Conservation (phyloP, 257 asterid genomes). For the Craterostigma plantagineum region DNA sequence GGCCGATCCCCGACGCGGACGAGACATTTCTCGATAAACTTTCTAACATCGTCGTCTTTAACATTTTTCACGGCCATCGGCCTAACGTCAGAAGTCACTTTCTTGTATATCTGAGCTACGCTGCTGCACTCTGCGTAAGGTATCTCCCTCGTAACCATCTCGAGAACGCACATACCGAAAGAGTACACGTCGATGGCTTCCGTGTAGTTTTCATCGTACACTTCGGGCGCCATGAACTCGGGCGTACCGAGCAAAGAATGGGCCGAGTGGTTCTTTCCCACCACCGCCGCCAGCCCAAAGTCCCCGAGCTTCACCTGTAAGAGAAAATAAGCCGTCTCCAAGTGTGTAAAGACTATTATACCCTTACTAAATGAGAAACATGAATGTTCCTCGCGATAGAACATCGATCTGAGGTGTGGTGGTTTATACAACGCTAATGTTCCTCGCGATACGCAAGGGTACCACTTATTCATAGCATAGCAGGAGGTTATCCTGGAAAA, state of each 20-base stretch:
- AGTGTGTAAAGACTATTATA: too few relatives aligned
- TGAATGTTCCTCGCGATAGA: background rate
- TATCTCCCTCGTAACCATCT: background rate
- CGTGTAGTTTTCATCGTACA: conserved; percentile 3
- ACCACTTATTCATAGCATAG: background rate
- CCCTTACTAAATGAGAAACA: too few relatives aligned
- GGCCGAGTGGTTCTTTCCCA: background rate
- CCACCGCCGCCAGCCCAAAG: background rate
- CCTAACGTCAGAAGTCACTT: background rate
- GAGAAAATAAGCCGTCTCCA: background rate
- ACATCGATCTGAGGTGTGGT: too few relatives aligned
- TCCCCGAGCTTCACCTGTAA: conserved; percentile 2
- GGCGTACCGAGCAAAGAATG: conserved; percentile 1
- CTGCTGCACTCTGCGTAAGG: background rate
- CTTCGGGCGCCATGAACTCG: background rate
- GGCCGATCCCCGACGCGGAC: background rate
- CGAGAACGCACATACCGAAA: background rate
- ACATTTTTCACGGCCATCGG: background rate
- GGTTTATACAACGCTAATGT: background rate
- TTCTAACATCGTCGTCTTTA: background rate
- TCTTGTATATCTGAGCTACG: conserved; percentile 2
- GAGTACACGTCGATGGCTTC: conserved; percentile 1
- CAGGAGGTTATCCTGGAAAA: background rate
- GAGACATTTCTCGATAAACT: conserved; percentile 1
- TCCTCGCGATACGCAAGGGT: background rate